phyloP scores from a whole-genome alignment of 352 stramenopile genomes.

The Phytophthora sansomeana region DNA sequence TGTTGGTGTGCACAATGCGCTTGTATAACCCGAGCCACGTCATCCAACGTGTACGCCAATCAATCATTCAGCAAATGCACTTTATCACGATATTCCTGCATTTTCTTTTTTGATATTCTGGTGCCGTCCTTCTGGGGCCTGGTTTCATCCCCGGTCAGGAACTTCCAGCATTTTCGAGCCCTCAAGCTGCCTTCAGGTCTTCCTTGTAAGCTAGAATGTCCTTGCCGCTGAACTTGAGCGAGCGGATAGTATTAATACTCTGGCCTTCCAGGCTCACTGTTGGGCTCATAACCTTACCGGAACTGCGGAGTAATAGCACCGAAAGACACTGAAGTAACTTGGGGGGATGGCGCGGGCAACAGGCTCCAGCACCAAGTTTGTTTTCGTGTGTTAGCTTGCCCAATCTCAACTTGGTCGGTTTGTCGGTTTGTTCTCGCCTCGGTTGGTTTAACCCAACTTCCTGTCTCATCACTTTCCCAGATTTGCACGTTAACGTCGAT shows the following conservation, averaged over 20 bases:
- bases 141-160: constrained; percentile 3
- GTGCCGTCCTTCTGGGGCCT: constrained; percentile 11
- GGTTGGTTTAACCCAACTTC: too few relatives aligned
- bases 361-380: too few relatives aligned
- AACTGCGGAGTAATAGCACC: too few relatives aligned
- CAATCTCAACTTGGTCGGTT: too few relatives aligned
- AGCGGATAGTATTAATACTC: constrained; percentile 10
- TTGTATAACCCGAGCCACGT: constrained; percentile 13
- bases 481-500: too few relatives aligned
- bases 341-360: too few relatives aligned
- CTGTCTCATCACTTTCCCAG: too few relatives aligned
- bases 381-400: too few relatives aligned
- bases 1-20: constrained; percentile 17
- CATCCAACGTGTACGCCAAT: constrained; percentile 17
- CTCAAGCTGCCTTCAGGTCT: constrained; percentile 8
- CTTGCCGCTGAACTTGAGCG: constrained; percentile 15
- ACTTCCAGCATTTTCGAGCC: constrained; percentile 20
- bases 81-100: constrained; percentile 8
- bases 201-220: constrained; percentile 22
- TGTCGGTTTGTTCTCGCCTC: too few relatives aligned
- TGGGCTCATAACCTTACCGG: constrained; percentile 27
- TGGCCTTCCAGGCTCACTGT: not conserved
- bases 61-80: constrained; percentile 15
- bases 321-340: too few relatives aligned
- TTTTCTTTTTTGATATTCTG: constrained; percentile 3